Evolutionary conservation across 1,139 yeast species (phyloP), one percentile per base, ranked within the genome.

Genomic region (Meyerozyma athensensis): DNA sequence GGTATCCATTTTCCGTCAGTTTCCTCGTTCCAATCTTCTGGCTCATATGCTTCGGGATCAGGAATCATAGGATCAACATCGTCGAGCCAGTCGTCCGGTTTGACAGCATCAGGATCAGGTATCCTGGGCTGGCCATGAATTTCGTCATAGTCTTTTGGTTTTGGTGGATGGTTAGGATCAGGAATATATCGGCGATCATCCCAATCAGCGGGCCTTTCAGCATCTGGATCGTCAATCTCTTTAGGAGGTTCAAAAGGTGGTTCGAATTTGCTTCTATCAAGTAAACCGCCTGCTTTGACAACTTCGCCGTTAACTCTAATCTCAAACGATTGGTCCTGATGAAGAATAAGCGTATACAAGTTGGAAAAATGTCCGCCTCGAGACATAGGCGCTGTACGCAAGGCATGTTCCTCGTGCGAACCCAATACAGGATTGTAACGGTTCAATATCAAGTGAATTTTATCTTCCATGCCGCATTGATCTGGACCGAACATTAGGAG

Each of bases 401-500:
- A 65, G 48, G 79, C 85, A 57, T 84, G 83, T 58, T 86, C 90
- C 53, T 81, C 85, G 45, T 69, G 64, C 41, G 63, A 67, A 5
- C 77, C 80, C n/a, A 78, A 69, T 30, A 55, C 48, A 28, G 80
- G 81, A 53, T 76, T 73, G 50, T 65, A 63, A 52, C 84, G 75
- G 40, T 73, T 75, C 40, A 87, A 54, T 39, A 87, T 85, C 47
- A 89, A 77, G 53, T 85, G 95, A 20, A 89, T 80, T 59, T 80
- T 81, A 63, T 87, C 85, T 35, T 81, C 75, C 36, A 79, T 59
- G 3, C 95, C 95, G 64, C 97, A 90, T 56, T 73, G 76, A 61
- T 90, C 97, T 26, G 97, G 97, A 19, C 97, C 97, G 68, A 90
- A 90, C 94, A 89, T 84, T 46, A 90, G 61, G 56, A 83, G 87